Base-by-base conservation (phyloP, 495 filamentous ascomycete genomes). In the Lasiosphaeris hirsuta region DNA sequence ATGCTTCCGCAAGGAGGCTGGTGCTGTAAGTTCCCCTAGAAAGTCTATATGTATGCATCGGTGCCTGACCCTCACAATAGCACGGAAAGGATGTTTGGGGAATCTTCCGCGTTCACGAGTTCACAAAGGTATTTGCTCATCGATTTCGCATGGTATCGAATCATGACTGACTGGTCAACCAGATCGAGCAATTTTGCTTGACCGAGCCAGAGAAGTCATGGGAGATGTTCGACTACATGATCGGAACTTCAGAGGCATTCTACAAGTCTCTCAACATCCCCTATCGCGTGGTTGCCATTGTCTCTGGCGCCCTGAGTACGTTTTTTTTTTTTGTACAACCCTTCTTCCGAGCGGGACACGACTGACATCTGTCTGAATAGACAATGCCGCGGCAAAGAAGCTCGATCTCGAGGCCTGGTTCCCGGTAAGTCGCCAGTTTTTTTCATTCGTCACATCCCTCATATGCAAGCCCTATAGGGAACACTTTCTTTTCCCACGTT, bases 51-150 rank as follows among this genome's bases (percentile, higher is more conserved):
- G 17, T 1, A 39, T 1, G n/a, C 10, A 13, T 18, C 18, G 10
- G 14, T 46, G 9, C 17, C 63, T 58, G 15, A 62, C 15, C 10
- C n/a, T 18, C n/a, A 2, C 10, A 5, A 30, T 19, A 73, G 15
- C 92, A 96, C 66, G 94, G 94, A 37, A 90, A 90, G 73, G 94
- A 98, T 66, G 93, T 95, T 5, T 98, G 94, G 94, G 94, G 94
- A 51, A 90, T 97, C 61, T 98, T 97, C 81, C 86, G 94, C 64
- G 92, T 97, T 40, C 94, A 98, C 73, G 93, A 98, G 68, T 98
- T 98, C 66, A 94, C 97, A 73, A 98, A 98, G 85, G 84, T 86
- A 30, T 30, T 30, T 30, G 2, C 36, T 56, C 55, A 57, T 50
- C 41, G 15, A 34, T 13, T 30, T 14, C 60, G 61, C 42, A 2